Evolutionary conservation across 108 stramenopile species (phyloP).

Genomic region (Cylindrotheca fusiformis): DNA sequence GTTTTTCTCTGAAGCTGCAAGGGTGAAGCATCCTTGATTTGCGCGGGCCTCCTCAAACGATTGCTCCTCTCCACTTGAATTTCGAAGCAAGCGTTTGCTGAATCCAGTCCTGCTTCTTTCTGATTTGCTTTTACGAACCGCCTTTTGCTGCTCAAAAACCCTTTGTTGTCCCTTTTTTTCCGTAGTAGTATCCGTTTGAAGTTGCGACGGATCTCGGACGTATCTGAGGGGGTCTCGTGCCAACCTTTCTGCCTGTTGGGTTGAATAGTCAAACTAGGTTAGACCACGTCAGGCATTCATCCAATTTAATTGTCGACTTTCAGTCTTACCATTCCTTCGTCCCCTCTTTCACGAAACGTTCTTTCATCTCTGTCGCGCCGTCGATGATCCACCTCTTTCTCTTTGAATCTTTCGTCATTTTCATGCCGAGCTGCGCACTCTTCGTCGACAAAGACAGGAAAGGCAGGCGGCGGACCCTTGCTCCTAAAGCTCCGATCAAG

Average conservation of each 20-base stretch:
- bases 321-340: slow-evolving; percentile 62
- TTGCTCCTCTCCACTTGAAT: slow-evolving; percentile 51
- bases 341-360: slow-evolving; percentile 63
- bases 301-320: background rate
- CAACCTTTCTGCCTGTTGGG: slow-evolving; percentile 56
- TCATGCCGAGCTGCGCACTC: slow-evolving; percentile 49
- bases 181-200: slow-evolving; percentile 33
- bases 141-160: slow-evolving; percentile 25
- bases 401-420: slow-evolving; percentile 17
- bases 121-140: slow-evolving; percentile 8
- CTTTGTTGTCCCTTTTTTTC: background rate
- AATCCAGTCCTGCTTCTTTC: slow-evolving; percentile 35
- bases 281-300: background rate
- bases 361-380: slow-evolving; percentile 53
- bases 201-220: slow-evolving; percentile 57
- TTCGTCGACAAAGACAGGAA: slow-evolving; percentile 83
- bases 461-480: slow-evolving; percentile 36
- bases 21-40: slow-evolving; percentile 34
- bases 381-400: slow-evolving; percentile 18
- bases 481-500: slow-evolving; percentile 1
- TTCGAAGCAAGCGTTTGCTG: slow-evolving; percentile 47
- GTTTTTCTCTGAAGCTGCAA: slow-evolving; percentile 32
- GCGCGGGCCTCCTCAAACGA: slow-evolving; percentile 76
- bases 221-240: slow-evolving; percentile 73
- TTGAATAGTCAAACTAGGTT: background rate